Evolutionary conservation across 2,329 filamentous ascomycete genomes (phyloP), one percentile per base, ranked within the genome.

Genomic region (Chalaropsis ovoidea): DNA sequence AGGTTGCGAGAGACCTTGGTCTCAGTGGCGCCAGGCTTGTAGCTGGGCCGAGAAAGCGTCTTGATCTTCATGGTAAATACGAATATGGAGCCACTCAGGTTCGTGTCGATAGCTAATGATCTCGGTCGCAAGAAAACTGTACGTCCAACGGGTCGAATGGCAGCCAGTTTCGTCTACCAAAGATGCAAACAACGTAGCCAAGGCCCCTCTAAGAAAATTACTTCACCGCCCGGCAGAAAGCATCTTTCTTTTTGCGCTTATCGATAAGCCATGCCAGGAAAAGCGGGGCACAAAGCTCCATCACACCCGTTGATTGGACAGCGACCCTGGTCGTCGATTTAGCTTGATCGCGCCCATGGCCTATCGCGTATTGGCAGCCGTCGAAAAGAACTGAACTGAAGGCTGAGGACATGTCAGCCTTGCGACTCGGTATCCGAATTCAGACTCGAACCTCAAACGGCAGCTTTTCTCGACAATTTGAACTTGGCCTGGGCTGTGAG

Each of bases 1-100:
- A 95, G 81, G 72, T 89, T 89, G 70, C 86, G 82, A 67, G 86
- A 84, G 71, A 83, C 78, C 72, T 85, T 86, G 63, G 83, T 76
- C 74, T 82, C 82, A 65, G 85, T 84, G 68, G 87, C 87, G 19
- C 86, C 81, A 35, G 86, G 81, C 75, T 88, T 86, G 70, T 85
- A 81, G 66, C 84, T 81, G 35, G 86, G 83, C 70, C 87, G 83
- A 69, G 80, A 84, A 71, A 90, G 81, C 63, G 86, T 84, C 76
- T 85, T 85, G 71, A 85, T 82, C 76, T 84, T 85, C 82, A 68
- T 68, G 1, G 19, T 65, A 6, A n/a, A n/a, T 15, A 27, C 15
- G 3, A 58, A 19, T 58, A 35, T 58, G 6, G 52, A 19, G 27
- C 5, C 6, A 10, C 31, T 31, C 5, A 15, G 27, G 17, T 35